Percentiles rank a stretch among this genome's conserved stretches.
Evolutionary conservation across 164 flowering plant species (phyloP).

Genomic region (Euptelea pleiosperma): DNA sequence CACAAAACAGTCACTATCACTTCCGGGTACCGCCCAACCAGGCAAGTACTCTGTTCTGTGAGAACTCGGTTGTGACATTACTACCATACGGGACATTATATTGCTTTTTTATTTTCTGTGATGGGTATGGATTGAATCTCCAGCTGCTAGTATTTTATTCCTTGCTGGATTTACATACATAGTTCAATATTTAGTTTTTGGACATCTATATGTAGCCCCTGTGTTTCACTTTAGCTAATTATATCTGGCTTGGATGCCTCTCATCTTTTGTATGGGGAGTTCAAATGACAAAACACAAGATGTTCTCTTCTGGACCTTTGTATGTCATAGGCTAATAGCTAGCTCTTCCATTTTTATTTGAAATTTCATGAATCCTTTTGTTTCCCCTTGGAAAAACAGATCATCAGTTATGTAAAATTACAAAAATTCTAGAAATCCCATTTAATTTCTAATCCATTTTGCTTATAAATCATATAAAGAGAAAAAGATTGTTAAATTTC

Average conservation of each 20-base stretch:
- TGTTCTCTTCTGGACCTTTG: too few species aligned
- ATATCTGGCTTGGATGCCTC: too few species aligned
- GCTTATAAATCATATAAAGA: too few species aligned
- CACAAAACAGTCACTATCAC: constrained; percentile 57
- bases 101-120: constrained; percentile 6
- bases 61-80: constrained; percentile 16
- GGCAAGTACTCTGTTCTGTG: constrained; percentile 79
- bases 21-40: constrained; percentile 80
- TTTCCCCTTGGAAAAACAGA: too few species aligned
- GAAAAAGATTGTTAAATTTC: background rate
- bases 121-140: constrained; percentile 3
- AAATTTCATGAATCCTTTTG: too few species aligned
- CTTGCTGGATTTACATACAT: background rate
- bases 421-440: too few species aligned
- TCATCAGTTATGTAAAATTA: too few species aligned
- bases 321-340: too few species aligned
- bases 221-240: background rate
- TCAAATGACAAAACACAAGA: too few species aligned
- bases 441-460: too few species aligned
- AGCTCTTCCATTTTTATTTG: too few species aligned
- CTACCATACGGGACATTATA: background rate
- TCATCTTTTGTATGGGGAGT: too few species aligned
- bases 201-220: background rate
- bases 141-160: background rate
- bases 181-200: background rate